phyloP scores from a whole-genome alignment of 2,329 filamentous ascomycete genomes.

The Pyrenophora teres region DNA sequence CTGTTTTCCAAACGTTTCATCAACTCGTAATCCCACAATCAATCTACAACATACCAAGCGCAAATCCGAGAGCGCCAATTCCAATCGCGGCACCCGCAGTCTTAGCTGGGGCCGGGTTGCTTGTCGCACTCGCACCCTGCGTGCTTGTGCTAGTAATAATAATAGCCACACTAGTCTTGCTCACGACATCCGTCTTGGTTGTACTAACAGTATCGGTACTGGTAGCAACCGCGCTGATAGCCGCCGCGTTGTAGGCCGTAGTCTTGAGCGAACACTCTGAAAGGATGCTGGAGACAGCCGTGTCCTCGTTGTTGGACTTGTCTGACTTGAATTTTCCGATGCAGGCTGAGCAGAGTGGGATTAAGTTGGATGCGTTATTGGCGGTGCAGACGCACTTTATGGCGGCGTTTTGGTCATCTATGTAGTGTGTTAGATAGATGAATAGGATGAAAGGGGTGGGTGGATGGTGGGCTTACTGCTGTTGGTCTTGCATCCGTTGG shows the following conservation, averaged over 20 bases:
- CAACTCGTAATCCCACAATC: too few species aligned
- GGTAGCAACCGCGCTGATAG: background rate
- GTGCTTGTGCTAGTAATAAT: background rate
- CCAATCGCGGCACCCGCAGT: slow-evolving; percentile 28
- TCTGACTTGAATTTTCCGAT: slow-evolving; percentile 27
- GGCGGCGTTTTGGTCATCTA: slow-evolving; percentile 27
- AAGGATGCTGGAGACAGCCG: background rate
- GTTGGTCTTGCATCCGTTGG: slow-evolving; percentile 32
- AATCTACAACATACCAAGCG: slow-evolving; percentile 24
- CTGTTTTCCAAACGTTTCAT: too few species aligned
- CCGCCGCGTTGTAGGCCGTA: slow-evolving; percentile 3
- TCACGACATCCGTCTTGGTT: background rate
- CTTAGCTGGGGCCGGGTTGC: slow-evolving; percentile 16
- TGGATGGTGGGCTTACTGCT: slow-evolving; percentile 14
- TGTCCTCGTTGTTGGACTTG: slow-evolving; percentile 20
- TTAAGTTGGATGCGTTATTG: slow-evolving; percentile 25
- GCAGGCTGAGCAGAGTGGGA: slow-evolving; percentile 41
- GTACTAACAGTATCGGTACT: background rate
- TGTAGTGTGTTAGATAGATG: background rate
- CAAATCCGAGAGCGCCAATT: slow-evolving; percentile 25
- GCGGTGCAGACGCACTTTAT: slow-evolving; percentile 39
- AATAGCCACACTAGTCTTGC: background rate
- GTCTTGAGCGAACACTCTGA: slow-evolving; percentile 4
- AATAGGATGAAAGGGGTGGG: too few species aligned
- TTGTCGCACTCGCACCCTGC: slow-evolving; percentile 2